A percentile compares a stretch with the other conserved stretches of the same genome.
Evolutionary conservation across 2,329 filamentous ascomycete species (phyloP).

Genomic region (Chrysosphaeria jannelii): DNA sequence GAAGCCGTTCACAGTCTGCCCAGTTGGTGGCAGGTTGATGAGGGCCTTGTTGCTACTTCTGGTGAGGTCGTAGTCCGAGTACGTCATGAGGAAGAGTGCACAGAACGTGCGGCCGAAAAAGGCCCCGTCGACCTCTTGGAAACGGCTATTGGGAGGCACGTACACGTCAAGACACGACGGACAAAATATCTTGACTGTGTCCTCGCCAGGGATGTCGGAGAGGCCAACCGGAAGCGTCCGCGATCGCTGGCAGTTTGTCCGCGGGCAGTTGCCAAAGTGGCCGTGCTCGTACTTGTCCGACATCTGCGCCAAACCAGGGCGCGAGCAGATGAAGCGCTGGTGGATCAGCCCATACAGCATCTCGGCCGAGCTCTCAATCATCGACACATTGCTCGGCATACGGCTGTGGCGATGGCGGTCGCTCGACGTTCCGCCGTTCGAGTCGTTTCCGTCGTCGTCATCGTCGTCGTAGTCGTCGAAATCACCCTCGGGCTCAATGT

Average conservation of each 20-base stretch:
- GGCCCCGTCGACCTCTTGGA: slow-evolving; percentile 88
- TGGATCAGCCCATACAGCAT: slow-evolving; percentile 95
- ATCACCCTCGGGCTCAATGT: slow-evolving; percentile 87
- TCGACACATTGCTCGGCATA: slow-evolving; percentile 73
- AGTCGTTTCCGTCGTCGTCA: slow-evolving; percentile 48
- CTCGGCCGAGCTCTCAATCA: slow-evolving; percentile 94
- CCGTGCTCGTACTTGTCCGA: slow-evolving; percentile 94
- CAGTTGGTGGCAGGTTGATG: slow-evolving; percentile 9
- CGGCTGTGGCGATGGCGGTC: slow-evolving; percentile 31
- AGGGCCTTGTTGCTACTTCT: slow-evolving; percentile 35
- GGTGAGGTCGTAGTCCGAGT: slow-evolving; percentile 76
- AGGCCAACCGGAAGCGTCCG: slow-evolving; percentile 80
- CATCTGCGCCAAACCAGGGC: slow-evolving; percentile 95
- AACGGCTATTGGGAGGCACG: slow-evolving; percentile 85
- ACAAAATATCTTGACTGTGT: slow-evolving; percentile 96
- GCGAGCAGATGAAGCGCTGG: slow-evolving; percentile 90
- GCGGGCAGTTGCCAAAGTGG: slow-evolving; percentile 87
- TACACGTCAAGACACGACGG: slow-evolving; percentile 92
- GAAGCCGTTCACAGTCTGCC: slow-evolving; percentile 43
- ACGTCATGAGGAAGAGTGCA: slow-evolving; percentile 91
- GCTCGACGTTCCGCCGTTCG: slow-evolving; percentile 35
- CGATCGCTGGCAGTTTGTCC: slow-evolving; percentile 70
- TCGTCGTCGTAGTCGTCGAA: slow-evolving; percentile 67
- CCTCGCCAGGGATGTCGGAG: slow-evolving; percentile 81
- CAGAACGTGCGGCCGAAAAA: slow-evolving; percentile 97